A percentile compares a stretch with the other conserved stretches of the same genome.
Conservation (phyloP, 2,329 filamentous ascomycete genomes). For the Fusarium sp. region DNA sequence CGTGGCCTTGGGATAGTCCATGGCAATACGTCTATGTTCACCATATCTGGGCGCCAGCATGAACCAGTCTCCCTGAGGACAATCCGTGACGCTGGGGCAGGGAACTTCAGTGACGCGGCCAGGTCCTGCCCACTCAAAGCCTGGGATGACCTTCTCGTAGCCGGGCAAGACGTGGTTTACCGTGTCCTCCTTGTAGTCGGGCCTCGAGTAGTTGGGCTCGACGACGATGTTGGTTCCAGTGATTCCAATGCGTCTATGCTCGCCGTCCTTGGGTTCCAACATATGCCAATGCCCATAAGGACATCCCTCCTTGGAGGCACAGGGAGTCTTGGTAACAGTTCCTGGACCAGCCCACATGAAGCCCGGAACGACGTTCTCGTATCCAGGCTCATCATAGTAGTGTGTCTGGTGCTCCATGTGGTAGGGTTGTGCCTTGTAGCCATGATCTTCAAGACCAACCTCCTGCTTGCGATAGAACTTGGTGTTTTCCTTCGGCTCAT, state of each 20-base stretch:
- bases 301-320: neutral
- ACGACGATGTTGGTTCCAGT: neutral
- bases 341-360: slow-evolving; percentile 5
- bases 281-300: slow-evolving; percentile 5
- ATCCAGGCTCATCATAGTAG: neutral
- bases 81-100: neutral
- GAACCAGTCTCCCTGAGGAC: neutral
- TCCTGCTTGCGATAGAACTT: slow-evolving; percentile 1
- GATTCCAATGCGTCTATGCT: slow-evolving; percentile 1
- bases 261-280: slow-evolving; percentile 3
- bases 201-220: neutral
- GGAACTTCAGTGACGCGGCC: slow-evolving; percentile 1
- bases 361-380: neutral
- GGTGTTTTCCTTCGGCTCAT: neutral
- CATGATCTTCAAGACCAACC: too few species aligned
- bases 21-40: slow-evolving; percentile 3
- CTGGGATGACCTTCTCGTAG: slow-evolving; percentile 1
- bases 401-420: neutral
- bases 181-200: neutral
- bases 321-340: neutral
- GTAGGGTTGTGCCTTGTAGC: neutral
- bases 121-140: slow-evolving; percentile 6
- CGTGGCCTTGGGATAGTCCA: neutral
- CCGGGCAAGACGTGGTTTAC: neutral
- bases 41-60: neutral